These are phyloP conservation scores for Phytophthora melonis DNA, from an alignment of 352 stramenopile genomes.

Conservation along the genomic window DNA sequence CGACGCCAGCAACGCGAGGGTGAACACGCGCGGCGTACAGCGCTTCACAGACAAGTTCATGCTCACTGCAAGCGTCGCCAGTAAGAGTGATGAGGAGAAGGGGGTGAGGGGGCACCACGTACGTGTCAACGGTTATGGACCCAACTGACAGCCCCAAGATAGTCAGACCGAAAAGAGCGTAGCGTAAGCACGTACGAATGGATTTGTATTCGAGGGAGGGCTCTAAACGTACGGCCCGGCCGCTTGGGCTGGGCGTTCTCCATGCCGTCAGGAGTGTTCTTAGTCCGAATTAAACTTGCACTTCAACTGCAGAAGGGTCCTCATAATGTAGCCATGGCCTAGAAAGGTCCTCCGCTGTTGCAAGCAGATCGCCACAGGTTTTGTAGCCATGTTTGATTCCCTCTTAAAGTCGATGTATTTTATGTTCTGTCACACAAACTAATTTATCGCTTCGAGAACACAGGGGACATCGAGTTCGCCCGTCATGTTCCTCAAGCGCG, in stretches of 20 bases:
- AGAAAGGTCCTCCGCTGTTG: slow-evolving; percentile 1
- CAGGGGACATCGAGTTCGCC: background rate
- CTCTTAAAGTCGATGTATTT: slow-evolving; percentile 10
- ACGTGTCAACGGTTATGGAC: background rate
- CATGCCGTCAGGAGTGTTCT: background rate
- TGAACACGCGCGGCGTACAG: slow-evolving; percentile 13
- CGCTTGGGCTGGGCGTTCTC: background rate
- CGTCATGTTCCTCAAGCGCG: slow-evolving; percentile 66
- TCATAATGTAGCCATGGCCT: slow-evolving; percentile 4
- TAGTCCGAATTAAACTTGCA: background rate
- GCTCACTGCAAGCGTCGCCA: too few species aligned
- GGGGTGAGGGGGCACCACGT: too few species aligned
- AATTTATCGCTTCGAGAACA: background rate
- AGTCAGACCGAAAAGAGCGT: background rate
- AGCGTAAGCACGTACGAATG: background rate
- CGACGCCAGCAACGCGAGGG: slow-evolving; percentile 13
- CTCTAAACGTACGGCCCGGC: background rate
- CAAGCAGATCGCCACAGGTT: slow-evolving; percentile 9
- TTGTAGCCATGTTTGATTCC: slow-evolving; percentile 2
- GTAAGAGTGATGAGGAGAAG: too few species aligned
- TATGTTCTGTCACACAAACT: background rate
- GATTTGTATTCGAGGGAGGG: slow-evolving; percentile 2
- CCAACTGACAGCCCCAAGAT: background rate
- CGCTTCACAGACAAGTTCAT: slow-evolving; percentile 14
- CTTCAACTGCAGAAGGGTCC: slow-evolving; percentile 3